Base-by-base conservation (phyloP, 805 yeast species). In the Saccharomycopsis vini region DNA sequence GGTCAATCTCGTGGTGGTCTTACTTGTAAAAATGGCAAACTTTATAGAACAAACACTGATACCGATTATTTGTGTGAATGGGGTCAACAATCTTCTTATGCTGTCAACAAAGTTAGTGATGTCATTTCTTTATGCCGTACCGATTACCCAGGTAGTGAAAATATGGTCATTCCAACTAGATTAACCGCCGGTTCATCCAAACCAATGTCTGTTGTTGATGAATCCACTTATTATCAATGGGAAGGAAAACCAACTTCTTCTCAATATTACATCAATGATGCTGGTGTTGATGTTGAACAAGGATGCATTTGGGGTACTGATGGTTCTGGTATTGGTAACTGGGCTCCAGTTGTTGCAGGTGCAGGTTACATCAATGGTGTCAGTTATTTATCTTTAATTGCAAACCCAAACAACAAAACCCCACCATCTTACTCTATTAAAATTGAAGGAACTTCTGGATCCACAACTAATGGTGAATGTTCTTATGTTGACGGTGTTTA, bases 71-170 rank as follows among this genome's bases (percentile, higher is more conserved):
- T 90, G 59, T 90, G 98, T 73, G 85, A 73, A 59, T 83, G 95
- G 90, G 97, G 95, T 60, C 65, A 60, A 30, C 70, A 77, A 44
- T 63, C 80, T 42, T 94, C 95, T 39, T 60, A 64, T 42, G 89
- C 83, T 54, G 81, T 71, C 47, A 76, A 78, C 56, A 70, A 83
- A 55, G 66, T 85, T 48, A 59, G 63, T 52, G 61, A 81, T 48
- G 72, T 72, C 43, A 88, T 90, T 56, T 89, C 97, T 49, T 68
- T 92, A 58, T 92, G 98, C 75, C 84, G 97, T 72, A 90, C 98
- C 50, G 98, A 90, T 66, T 90, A 90, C 77, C 98, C 98, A 59
- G 98, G 98, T 69, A 81, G 96, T 52, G 98, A 90, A 72, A 88
- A 88, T 76, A 92, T 90, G 97, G 90, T 81, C 55, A 74, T 90